A percentile compares a stretch with the other conserved stretches of the same genome.
Evolutionary conservation across 2,329 filamentous ascomycete genomes (phyloP).

Genomic region (Macroventuria anomochaeta): DNA sequence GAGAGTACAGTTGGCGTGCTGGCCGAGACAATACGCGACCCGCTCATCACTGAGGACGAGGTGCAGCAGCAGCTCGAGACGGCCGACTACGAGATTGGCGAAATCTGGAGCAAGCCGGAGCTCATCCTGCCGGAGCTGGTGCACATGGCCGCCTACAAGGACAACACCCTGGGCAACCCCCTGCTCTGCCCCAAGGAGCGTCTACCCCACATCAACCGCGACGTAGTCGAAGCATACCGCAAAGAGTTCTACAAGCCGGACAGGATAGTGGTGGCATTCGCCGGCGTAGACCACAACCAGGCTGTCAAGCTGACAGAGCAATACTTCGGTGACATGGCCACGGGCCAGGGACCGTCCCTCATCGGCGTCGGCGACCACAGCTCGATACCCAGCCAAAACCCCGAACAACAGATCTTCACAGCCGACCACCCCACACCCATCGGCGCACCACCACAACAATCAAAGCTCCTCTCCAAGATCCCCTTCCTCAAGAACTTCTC

Average conservation of each 20-base stretch:
- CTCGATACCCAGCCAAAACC: conserved; percentile 21
- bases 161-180: conserved; percentile 95
- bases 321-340: conserved; percentile 90
- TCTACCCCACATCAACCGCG: conserved; percentile 73
- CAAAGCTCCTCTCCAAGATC: conserved; percentile 78
- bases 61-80: conserved; percentile 86
- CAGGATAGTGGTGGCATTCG: conserved; percentile 92
- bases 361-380: conserved; percentile 38
- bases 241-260: conserved; percentile 87
- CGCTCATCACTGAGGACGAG: conserved; percentile 83
- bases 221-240: conserved; percentile 78
- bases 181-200: conserved; percentile 88
- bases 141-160: conserved; percentile 93
- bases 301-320: conserved; percentile 81
- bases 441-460: conserved; percentile 58
- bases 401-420: conserved; percentile 56
- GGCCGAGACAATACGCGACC: conserved; percentile 91
- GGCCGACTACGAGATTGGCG: conserved; percentile 91
- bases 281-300: conserved; percentile 81
- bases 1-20: conserved; percentile 81
- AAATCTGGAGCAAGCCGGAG: conserved; percentile 98
- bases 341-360: conserved; percentile 54
- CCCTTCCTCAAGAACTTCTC: conserved; percentile 91
- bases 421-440: conserved; percentile 45
- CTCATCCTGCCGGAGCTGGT: conserved; percentile 94